These are phyloP conservation scores for Gossypioides kirkii DNA, from an alignment of 345 rosid genomes.

Conservation along the genomic window DNA sequence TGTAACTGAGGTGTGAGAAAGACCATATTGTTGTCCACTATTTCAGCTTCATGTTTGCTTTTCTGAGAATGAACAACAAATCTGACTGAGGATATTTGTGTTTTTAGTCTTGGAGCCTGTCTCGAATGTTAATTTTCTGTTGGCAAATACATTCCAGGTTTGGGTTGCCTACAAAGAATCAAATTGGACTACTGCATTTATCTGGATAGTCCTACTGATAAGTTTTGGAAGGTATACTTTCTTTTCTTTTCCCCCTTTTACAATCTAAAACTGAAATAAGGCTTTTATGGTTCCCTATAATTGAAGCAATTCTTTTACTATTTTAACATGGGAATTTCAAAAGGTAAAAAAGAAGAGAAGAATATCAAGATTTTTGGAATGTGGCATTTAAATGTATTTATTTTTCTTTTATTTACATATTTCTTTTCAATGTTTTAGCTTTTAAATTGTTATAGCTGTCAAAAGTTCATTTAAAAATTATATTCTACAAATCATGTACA, in stretches of 20 bases:
- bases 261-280: neutral
- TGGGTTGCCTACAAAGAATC: conserved; percentile 90
- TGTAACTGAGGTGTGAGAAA: neutral
- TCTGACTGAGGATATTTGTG: neutral
- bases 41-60: neutral
- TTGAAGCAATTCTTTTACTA: neutral
- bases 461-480: neutral
- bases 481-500: neutral
- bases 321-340: neutral
- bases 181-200: conserved; percentile 48
- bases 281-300: neutral
- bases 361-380: neutral
- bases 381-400: too few species aligned
- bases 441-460: neutral
- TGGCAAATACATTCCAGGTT: conserved; percentile 31
- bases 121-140: neutral
- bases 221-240: conserved; percentile 73
- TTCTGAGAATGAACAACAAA: neutral
- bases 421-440: neutral
- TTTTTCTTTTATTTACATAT: neutral
- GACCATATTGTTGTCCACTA: neutral
- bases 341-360: neutral
- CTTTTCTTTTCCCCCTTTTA: neutral
- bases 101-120: neutral
- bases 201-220: conserved; percentile 68